Evolutionary conservation across 2,329 filamentous ascomycete genomes (phyloP), one percentile per base, ranked within the genome.

Genomic region (Macroventuria anomochaeta): DNA sequence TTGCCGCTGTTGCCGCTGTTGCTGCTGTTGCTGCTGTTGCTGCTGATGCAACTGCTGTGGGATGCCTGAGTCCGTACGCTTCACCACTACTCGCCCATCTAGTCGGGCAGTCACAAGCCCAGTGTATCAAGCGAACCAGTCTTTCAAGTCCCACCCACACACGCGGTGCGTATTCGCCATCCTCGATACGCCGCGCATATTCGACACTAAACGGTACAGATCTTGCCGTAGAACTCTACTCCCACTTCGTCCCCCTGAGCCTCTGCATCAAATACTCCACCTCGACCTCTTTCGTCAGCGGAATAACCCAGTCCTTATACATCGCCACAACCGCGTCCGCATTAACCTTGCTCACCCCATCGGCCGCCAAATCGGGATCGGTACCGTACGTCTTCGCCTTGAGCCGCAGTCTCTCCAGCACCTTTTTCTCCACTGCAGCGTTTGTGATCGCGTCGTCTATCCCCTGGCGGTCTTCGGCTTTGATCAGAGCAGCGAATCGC

Each of bases 231-330:
- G 13, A 17, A 20, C 1, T 4, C 33, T 46, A 49, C 26, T 50
- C 78, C 79, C 79, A 81, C 59, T 80, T 55, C 0, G 79, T 81
- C 3, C 77, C 79, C 64, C 85, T 85, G 47, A 99, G 79, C 59
- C 95, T 85, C 76, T 97, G 91, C 91, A 99, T 96, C 64, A 99
- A 80, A 74, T 99, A 99, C 67, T 99, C 95, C 8, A 99, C 92
- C 80, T 99, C 95, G 33, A 99, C 93, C 60, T 92, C 89, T 76
- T 99, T 99, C n/a, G 95, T 99, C 74, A 97, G 77, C 0, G 95
- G 95, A 65, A 99, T 99, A 56, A 99, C 93, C 77, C 90, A 90
- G 74, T 96, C 85, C 82, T 75, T 74, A 62, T 76, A 76, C 72
- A 76, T 76, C 17, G 63, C 73, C 3, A 74, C 72, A 0, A 75